phyloP scores from a whole-genome alignment of 2,329 filamentous ascomycete species.

The Knufia petricola region DNA sequence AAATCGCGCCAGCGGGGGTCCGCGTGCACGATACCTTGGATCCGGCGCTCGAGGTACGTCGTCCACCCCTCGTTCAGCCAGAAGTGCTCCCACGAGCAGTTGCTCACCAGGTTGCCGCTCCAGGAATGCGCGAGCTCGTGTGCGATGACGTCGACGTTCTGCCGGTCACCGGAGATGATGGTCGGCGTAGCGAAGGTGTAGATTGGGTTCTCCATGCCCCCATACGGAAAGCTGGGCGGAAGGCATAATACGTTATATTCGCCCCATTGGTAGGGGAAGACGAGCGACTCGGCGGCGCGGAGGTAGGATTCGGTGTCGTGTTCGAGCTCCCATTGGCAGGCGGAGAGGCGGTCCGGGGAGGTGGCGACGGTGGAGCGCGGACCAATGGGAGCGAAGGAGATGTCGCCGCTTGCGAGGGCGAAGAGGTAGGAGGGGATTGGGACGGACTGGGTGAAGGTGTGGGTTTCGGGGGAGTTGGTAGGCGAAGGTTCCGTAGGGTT shows the following conservation, averaged over 20 bases:
- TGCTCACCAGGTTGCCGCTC: conserved; percentile 67
- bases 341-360: conserved; percentile 75
- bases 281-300: conserved; percentile 66
- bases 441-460: conserved; percentile 79
- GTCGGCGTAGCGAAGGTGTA: conserved; percentile 94
- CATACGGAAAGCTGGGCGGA: conserved; percentile 82
- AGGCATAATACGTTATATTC: conserved; percentile 89
- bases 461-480: conserved; percentile 52
- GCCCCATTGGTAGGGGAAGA: conserved; percentile 88
- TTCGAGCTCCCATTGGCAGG: conserved; percentile 84
- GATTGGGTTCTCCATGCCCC: conserved; percentile 86
- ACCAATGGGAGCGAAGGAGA: conserved; percentile 76
- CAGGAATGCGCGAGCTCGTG: conserved; percentile 70
- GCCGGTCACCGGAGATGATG: conserved; percentile 78
- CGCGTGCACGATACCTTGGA: conserved; percentile 67
- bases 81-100: conserved; percentile 45
- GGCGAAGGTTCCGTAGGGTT: conserved; percentile 37
- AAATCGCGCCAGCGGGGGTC: conserved; percentile 75
- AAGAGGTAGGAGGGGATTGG: conserved; percentile 94
- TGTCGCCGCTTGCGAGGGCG: conserved; percentile 72
- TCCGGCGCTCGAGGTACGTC: conserved; percentile 81
- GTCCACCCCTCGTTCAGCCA: conserved; percentile 78
- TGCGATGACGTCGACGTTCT: conserved; percentile 94
- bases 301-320: conserved; percentile 87
- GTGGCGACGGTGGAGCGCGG: conserved; percentile 76